Evolutionary conservation across 306 rosid species (phyloP), one percentile per base, ranked within the genome.

Genomic region (Trichosanthes truncata): DNA sequence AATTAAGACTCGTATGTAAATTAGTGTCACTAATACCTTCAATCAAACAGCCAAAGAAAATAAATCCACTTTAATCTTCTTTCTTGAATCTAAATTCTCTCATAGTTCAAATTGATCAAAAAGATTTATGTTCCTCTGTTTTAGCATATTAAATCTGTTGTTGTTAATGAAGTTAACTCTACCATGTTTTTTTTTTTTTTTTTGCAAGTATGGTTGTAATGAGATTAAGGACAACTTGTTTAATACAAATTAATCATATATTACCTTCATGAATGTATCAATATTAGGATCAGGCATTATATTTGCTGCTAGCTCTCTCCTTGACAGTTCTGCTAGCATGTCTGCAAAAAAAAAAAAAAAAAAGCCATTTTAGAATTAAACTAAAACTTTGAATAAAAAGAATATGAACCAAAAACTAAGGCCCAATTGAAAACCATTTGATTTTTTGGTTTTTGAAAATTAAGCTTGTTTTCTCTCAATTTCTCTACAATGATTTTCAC

Each of bases 211-310:
- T 40, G 6, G 45, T 40, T 40, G 10, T 40, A 9, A 40, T 40
- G 9, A 26, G 20, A 33, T 29, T 26, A 26, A 63, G 36, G 23
- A 61, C 25, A 21, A 40, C 36, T 26, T 21, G 23, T 25, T 10
- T 29, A 33, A 29, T 25, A 46, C 62, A 49, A 20, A 29, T 17
- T 15, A 51, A 74, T 51, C 29, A 33, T 43, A 8, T 18, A 45
- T 75, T 66, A 85, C 88, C 90, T 85, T 85, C 90, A 87, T 85
- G 84, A 77, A 87, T 21, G 85, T 79, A 71, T 88, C 89, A 18
- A 88, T 84, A 77, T 81, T 88, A 65, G 82, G 86, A 82, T 85
- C 91, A 26, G 91, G 91, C 83, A 76, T 83, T 72, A 87, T 88
- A 56, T 85, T 77, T 49, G 83, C 86, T 25, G 13, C 68, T 52